Percentiles rank a stretch among this genome's conserved stretches.
Evolutionary conservation across 805 yeast genomes (phyloP).

Genomic region (Brettanomyces naardenensis): DNA sequence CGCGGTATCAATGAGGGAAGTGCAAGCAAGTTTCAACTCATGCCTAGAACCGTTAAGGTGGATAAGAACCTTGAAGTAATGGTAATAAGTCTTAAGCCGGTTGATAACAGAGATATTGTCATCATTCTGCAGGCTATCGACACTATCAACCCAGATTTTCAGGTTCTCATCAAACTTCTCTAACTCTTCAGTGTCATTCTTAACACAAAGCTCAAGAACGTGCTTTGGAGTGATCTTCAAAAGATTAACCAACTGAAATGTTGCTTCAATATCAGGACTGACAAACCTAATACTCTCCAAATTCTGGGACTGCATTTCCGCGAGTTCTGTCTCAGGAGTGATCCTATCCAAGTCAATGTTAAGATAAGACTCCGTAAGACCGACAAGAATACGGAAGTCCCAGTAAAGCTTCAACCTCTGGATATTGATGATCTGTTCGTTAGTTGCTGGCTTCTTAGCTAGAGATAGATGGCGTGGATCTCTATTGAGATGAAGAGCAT

Average conservation of each 20-base stretch:
- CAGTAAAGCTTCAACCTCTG: constrained; percentile 35
- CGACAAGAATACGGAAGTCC: constrained; percentile 31
- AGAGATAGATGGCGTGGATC: constrained; percentile 8
- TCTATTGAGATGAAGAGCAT: constrained; percentile 36
- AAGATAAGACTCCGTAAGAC: constrained; percentile 23
- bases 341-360: constrained; percentile 13
- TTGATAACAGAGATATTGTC: constrained; percentile 19
- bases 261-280: constrained; percentile 26
- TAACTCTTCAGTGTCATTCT: constrained; percentile 11
- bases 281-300: constrained; percentile 27
- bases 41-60: constrained; percentile 12
- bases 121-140: constrained; percentile 13
- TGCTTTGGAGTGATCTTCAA: constrained; percentile 25
- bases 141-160: constrained; percentile 18
- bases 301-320: constrained; percentile 23
- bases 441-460: constrained; percentile 1
- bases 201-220: constrained; percentile 16
- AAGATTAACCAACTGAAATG: constrained; percentile 26
- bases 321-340: constrained; percentile 11
- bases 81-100: constrained; percentile 23
- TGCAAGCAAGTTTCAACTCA: constrained; percentile 13
- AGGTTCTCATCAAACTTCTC: constrained; percentile 17
- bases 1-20: constrained; percentile 16
- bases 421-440: constrained; percentile 17
- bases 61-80: constrained; percentile 22